A percentile compares a stretch with the other conserved stretches of the same genome.
Evolutionary conservation across 352 stramenopile species (phyloP).

Genomic region (Globisporangium paddicum): DNA sequence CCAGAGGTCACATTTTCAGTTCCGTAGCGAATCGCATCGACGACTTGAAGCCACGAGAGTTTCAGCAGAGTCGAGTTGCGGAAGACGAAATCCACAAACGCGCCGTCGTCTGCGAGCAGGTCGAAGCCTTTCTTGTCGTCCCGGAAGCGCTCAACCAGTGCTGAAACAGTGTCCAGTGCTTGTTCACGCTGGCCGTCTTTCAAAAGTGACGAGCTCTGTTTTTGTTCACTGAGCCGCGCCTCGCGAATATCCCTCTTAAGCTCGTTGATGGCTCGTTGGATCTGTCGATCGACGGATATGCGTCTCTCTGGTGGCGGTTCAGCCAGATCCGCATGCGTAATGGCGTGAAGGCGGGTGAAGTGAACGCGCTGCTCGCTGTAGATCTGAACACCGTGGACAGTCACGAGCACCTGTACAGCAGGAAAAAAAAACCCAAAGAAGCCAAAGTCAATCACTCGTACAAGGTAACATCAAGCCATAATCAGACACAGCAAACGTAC

Average conservation of each 20-base stretch:
- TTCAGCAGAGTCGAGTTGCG: constrained; percentile 39
- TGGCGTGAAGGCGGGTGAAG: constrained; percentile 12
- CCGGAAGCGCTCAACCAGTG: constrained; percentile 33
- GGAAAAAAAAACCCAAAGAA: background rate
- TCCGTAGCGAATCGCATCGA: constrained; percentile 41
- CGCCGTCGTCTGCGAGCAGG: constrained; percentile 34
- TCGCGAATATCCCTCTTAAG: constrained; percentile 22
- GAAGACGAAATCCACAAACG: constrained; percentile 66
- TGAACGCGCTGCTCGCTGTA: constrained; percentile 23
- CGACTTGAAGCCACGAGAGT: constrained; percentile 43
- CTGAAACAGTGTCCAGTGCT: constrained; percentile 21
- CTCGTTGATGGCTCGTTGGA: constrained; percentile 28
- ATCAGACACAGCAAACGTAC: constrained; percentile 15
- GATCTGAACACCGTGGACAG: constrained; percentile 22
- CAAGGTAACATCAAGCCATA: background rate
- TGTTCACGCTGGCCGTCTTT: background rate
- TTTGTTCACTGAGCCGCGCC: constrained; percentile 1
- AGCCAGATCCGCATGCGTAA: constrained; percentile 7
- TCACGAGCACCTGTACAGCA: constrained; percentile 8
- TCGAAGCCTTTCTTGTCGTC: constrained; percentile 25
- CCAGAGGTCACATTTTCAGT: too few species aligned
- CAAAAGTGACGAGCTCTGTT: background rate
- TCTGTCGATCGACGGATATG: constrained; percentile 15
- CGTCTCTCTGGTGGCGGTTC: constrained; percentile 14
- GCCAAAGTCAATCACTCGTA: background rate